Evolutionary conservation across 495 filamentous ascomycete species (phyloP).

Genomic region (Penicillium macrosclerotiorum): DNA sequence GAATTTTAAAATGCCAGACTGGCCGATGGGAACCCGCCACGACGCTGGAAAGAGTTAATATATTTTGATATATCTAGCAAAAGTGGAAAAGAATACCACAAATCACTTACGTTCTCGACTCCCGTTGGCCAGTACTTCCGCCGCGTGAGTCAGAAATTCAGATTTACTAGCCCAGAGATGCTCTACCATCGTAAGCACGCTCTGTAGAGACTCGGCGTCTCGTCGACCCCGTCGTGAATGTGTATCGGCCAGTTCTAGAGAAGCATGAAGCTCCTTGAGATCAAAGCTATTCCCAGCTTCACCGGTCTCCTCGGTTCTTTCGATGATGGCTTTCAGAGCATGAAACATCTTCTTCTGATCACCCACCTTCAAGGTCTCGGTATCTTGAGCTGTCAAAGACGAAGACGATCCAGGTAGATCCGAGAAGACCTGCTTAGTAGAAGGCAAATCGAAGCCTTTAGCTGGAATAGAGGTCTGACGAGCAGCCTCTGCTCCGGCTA

Average conservation of each 20-base stretch:
- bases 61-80: neutral
- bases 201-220: conserved; percentile 22
- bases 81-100: neutral
- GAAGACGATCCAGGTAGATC: conserved; percentile 19
- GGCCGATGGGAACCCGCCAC: conserved; percentile 64
- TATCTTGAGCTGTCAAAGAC: conserved; percentile 8
- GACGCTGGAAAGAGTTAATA: conserved; percentile 44
- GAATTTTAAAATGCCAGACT: conserved; percentile 65
- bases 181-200: conserved; percentile 24
- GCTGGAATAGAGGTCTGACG: neutral
- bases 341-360: conserved; percentile 32
- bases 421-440: conserved; percentile 25
- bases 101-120: conserved; percentile 64
- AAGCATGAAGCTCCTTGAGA: conserved; percentile 24
- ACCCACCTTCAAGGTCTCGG: conserved; percentile 13
- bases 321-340: conserved; percentile 23
- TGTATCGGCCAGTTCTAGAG: conserved; percentile 27
- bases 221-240: conserved; percentile 18
- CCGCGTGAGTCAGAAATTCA: conserved; percentile 45
- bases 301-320: conserved; percentile 15
- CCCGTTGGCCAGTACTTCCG: conserved; percentile 61
- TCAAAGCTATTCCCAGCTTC: conserved; percentile 19
- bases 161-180: conserved; percentile 40
- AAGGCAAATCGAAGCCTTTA: conserved; percentile 24
- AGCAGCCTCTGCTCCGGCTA: conserved; percentile 6